Evolutionary conservation across 495 filamentous ascomycete species (phyloP).

Genomic region (Trichocladium antarcticum): DNA sequence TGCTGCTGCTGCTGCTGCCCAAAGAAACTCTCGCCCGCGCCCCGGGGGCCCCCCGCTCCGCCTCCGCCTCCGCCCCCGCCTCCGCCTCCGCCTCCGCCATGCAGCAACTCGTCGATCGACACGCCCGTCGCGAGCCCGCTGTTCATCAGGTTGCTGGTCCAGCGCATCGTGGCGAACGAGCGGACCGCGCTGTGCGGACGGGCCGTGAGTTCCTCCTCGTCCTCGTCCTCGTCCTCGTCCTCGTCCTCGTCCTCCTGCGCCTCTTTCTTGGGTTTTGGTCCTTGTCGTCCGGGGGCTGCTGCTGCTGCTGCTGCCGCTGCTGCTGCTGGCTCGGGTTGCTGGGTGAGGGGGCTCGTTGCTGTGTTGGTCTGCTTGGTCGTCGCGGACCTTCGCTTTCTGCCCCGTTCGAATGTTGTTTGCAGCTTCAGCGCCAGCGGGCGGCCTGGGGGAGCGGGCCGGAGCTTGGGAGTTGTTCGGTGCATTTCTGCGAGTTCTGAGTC

Average conservation of each 20-base stretch:
- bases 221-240: slow-evolving; percentile 25
- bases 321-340: background rate
- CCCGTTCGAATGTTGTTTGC: slow-evolving; percentile 28
- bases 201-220: slow-evolving; percentile 31
- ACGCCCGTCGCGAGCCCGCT: background rate
- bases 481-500: slow-evolving; percentile 5
- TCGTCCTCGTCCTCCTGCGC: slow-evolving; percentile 12
- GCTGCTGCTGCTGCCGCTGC: background rate
- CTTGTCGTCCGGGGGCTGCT: background rate
- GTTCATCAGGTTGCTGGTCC: background rate
- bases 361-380: background rate
- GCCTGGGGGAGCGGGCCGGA: slow-evolving; percentile 7
- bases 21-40: no score
- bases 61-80: background rate
- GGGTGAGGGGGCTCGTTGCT: background rate
- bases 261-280: slow-evolving; percentile 18
- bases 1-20: background rate
- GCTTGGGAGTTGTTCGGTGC: slow-evolving; percentile 21
- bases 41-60: slow-evolving; percentile 1
- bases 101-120: slow-evolving; percentile 30
- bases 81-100: background rate
- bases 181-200: slow-evolving; percentile 21
- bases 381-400: background rate
- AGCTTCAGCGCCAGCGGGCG: slow-evolving; percentile 28
- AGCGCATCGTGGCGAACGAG: slow-evolving; percentile 3